Percentiles rank a stretch among this genome's conserved stretches.
These are phyloP conservation scores for Cadophora sp. DNA, from an alignment of 2,329 filamentous ascomycete genomes.

Conservation along the genomic window DNA sequence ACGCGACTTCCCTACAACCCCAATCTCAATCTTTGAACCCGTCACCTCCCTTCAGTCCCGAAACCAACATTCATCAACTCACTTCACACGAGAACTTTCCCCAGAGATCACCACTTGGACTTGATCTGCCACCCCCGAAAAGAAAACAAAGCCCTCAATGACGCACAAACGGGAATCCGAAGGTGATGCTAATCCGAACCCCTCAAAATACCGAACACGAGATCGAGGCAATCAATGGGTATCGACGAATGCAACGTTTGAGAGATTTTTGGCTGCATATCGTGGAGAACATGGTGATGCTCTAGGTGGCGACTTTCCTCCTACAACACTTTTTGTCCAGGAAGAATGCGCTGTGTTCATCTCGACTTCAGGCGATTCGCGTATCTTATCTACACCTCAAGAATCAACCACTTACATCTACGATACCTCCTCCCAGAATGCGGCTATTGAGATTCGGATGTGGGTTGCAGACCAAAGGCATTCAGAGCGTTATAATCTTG, in stretches of 20 bases:
- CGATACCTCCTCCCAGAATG: not conserved
- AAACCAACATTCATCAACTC: not conserved
- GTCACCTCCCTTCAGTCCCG: not conserved
- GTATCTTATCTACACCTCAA: not conserved
- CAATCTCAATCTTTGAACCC: not conserved
- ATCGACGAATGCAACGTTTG: not conserved
- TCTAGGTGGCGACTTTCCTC: not conserved
- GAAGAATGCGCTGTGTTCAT: slow-evolving; percentile 9
- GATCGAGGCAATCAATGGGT: not conserved
- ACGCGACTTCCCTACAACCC: not conserved
- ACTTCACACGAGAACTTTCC: not conserved
- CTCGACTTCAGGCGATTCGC: not conserved
- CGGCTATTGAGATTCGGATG: slow-evolving; percentile 5
- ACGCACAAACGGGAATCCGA: not conserved
- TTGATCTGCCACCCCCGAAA: not conserved
- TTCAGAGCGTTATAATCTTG: not conserved
- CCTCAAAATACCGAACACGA: not conserved
- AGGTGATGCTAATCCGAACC: not conserved
- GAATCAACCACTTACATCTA: not conserved
- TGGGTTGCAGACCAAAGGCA: not conserved
- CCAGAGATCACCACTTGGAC: no score
- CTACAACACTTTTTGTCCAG: not conserved
- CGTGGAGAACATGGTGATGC: not conserved
- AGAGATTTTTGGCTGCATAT: slow-evolving; percentile 3
- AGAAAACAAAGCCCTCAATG: not conserved